Evolutionary conservation across 2,329 filamentous ascomycete genomes (phyloP), one percentile per base, ranked within the genome.

Genomic region (Penicillium sp.): DNA sequence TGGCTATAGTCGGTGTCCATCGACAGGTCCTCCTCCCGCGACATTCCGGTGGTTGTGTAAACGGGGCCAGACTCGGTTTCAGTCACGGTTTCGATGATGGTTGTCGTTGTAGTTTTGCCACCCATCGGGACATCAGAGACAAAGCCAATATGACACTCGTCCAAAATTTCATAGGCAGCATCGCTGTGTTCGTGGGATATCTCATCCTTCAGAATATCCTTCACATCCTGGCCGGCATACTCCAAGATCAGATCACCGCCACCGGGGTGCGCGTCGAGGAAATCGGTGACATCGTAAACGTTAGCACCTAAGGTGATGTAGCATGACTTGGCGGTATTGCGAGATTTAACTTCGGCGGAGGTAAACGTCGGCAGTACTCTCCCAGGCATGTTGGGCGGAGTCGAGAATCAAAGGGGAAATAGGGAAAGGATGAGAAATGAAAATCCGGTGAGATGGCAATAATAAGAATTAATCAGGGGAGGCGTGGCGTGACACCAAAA

Each of bases 251-350:
- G 79, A 60, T 96, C 90, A 66, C 86, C 85, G 56, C 94, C 94
- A 64, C 94, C 94, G 25, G 94, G 94, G 72, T 99, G 94, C 63
- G 91, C 87, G 50, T 91, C 85, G 58, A 97, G 75, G 69, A 99
- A 99, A 53, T 90, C 85, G 56, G 94, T 97, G 61, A 99, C 83
- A 79, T 99, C 93, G 82, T 91, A 99, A 65, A 99, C 93, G 66
- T 93, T 95, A 56, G 84, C 83, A 60, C 91, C 92, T 52, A 97
- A 81, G 3, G 90, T 94, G 65, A 99, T 92, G 80, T 92, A 99
- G 80, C 93, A 97, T 46, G 91, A 96, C 70, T 91, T 84, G 47
- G 79, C 78, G 44, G 84, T 87, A 73, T 89, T 93, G 75, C 96
- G 91, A 65, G 86, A 80, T 73, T 88, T 85, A 69, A 99, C 86